Conservation (phyloP, 2,329 filamentous ascomycete genomes). For the Diplodia corticola region DNA sequence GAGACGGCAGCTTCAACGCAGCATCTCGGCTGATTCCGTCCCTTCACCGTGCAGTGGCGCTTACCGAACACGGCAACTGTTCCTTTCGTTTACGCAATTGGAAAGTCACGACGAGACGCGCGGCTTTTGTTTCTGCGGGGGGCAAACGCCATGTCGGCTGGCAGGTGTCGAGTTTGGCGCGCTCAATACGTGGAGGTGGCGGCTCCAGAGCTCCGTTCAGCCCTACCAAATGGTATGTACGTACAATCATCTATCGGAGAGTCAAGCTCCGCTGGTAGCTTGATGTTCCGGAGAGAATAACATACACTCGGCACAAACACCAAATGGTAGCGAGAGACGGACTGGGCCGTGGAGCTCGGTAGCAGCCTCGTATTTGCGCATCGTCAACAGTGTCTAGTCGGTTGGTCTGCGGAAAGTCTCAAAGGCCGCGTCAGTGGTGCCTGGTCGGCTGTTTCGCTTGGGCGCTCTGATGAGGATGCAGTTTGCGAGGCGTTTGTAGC, state of each 20-base stretch:
- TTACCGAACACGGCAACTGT: background rate
- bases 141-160: background rate
- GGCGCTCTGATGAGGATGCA: background rate
- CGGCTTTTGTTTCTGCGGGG: background rate
- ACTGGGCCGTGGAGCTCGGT: background rate
- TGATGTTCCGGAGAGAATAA: background rate
- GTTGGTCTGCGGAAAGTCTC: background rate
- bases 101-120: background rate
- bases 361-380: background rate
- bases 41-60: background rate
- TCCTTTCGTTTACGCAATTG: background rate
- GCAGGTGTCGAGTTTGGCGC: background rate
- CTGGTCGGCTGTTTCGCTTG: background rate
- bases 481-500: constrained; percentile 1
- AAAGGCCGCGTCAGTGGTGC: background rate
- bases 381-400: background rate
- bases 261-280: background rate
- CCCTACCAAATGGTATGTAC: too few species aligned
- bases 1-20: background rate
- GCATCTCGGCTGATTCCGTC: background rate
- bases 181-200: background rate
- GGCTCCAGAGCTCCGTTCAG: too few species aligned
- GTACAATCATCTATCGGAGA: too few species aligned
- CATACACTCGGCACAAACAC: background rate
- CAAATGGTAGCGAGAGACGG: background rate